Conservation (phyloP, 208 protist species). For the Trypanosoma cruzi region DNA sequence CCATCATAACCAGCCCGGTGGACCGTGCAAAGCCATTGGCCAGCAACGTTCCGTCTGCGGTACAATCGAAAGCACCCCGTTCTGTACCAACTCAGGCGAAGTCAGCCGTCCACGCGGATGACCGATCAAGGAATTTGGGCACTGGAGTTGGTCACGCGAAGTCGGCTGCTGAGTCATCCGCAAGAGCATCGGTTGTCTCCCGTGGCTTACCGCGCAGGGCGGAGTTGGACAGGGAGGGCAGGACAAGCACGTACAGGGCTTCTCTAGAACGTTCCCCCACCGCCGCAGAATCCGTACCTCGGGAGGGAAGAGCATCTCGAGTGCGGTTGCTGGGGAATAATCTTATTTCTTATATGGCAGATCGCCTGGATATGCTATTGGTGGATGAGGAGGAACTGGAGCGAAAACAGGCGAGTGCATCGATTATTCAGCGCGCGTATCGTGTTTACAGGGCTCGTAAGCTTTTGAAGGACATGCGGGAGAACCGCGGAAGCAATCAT, state of each 20-base stretch:
- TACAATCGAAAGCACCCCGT: background rate
- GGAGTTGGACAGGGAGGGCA: background rate
- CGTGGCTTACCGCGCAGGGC: background rate
- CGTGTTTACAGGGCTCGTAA: constrained; percentile 56
- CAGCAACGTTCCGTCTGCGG: background rate
- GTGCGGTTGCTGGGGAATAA: constrained; percentile 21
- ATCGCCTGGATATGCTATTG: constrained; percentile 74
- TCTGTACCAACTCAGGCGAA: background rate
- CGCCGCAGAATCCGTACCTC: background rate
- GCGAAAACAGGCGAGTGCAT: constrained; percentile 64
- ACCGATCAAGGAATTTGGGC: background rate
- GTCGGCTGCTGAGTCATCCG: background rate
- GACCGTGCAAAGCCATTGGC: background rate
- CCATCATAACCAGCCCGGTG: background rate
- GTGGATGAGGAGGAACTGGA: constrained; percentile 82
- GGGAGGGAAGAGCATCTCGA: background rate
- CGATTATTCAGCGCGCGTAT: constrained; percentile 63
- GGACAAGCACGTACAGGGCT: background rate
- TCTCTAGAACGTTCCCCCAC: background rate
- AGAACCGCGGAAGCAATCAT: constrained; percentile 20
- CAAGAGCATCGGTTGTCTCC: background rate
- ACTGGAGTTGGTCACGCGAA: background rate
- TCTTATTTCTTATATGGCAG: constrained; percentile 52
- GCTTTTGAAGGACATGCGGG: constrained; percentile 27
- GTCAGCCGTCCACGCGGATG: background rate